phyloP scores from a whole-genome alignment of 1,284 basidiomycete species.

The Leccinum solheimii region DNA sequence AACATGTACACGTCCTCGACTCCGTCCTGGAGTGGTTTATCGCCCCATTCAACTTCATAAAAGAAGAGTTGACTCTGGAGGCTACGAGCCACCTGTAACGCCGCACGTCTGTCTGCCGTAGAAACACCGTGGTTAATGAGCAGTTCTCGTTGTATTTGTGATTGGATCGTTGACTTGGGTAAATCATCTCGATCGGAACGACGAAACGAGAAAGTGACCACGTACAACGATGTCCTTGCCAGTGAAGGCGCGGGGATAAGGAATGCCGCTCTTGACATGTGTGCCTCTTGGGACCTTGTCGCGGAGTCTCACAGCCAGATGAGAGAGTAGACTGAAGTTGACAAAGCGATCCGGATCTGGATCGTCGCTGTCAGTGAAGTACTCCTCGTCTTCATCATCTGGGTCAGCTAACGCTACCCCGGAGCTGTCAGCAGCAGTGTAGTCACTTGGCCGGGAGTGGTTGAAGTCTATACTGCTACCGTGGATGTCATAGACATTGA shows the following conservation, averaged over 20 bases:
- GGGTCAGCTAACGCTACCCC: slow-evolving; percentile 46
- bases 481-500: slow-evolving; percentile 21
- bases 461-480: slow-evolving; percentile 30
- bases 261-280: slow-evolving; percentile 89
- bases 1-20: slow-evolving; percentile 98
- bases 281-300: slow-evolving; percentile 84
- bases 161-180: slow-evolving; percentile 75
- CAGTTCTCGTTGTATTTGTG: slow-evolving; percentile 72
- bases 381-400: slow-evolving; percentile 49
- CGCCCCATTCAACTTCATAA: slow-evolving; percentile 96
- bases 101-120: slow-evolving; percentile 73
- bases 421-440: slow-evolving; percentile 40
- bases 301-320: slow-evolving; percentile 84
- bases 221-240: slow-evolving; percentile 90
- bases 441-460: slow-evolving; percentile 22
- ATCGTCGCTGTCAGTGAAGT: slow-evolving; percentile 69
- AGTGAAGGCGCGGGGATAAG: slow-evolving; percentile 86
- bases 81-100: slow-evolving; percentile 84
- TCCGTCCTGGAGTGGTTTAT: slow-evolving; percentile 80
- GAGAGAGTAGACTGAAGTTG: slow-evolving; percentile 84
- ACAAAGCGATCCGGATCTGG: slow-evolving; percentile 79
- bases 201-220: slow-evolving; percentile 19
- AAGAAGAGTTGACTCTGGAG: slow-evolving; percentile 93
- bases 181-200: slow-evolving; percentile 4
- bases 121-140: slow-evolving; percentile 69